Evolutionary conservation across 768 basidiomycete species (phyloP).

Genomic region (Leccinum subgranulosum): DNA sequence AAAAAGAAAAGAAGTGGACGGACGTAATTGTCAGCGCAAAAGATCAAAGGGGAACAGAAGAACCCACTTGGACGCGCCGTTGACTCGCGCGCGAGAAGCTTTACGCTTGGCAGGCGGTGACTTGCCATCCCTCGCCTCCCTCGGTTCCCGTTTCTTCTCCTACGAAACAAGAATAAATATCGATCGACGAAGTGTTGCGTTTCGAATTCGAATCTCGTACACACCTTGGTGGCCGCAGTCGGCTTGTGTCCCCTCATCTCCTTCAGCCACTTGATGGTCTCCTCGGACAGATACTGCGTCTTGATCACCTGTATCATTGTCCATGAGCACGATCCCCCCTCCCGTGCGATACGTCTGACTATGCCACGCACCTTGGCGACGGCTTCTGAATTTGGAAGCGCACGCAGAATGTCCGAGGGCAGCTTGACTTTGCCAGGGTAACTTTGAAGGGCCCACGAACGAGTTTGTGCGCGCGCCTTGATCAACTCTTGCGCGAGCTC

Average conservation of each 20-base stretch:
- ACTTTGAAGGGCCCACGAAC: slow-evolving; percentile 73
- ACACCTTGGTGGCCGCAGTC: slow-evolving; percentile 27
- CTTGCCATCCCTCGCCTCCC: slow-evolving; percentile 51
- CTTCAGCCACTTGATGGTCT: slow-evolving; percentile 54
- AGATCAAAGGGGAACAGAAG: neutral
- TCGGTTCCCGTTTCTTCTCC: slow-evolving; percentile 35
- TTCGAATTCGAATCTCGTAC: neutral
- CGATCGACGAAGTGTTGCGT: neutral
- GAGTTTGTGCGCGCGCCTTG: slow-evolving; percentile 54
- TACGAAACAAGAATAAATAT: slow-evolving; percentile 16
- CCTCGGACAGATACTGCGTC: slow-evolving; percentile 64
- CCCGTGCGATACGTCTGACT: neutral
- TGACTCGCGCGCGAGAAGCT: slow-evolving; percentile 35
- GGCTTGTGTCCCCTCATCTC: slow-evolving; percentile 43
- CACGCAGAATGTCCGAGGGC: slow-evolving; percentile 77
- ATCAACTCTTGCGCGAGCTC: slow-evolving; percentile 90
- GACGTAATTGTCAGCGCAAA: slow-evolving; percentile 7
- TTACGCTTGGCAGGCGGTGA: slow-evolving; percentile 51
- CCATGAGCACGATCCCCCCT: neutral
- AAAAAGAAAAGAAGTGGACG: neutral
- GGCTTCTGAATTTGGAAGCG: slow-evolving; percentile 63
- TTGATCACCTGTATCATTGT: slow-evolving; percentile 53
- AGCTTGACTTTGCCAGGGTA: slow-evolving; percentile 80
- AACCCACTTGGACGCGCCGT: slow-evolving; percentile 28
- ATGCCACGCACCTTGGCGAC: slow-evolving; percentile 52